These are phyloP conservation scores for Cucumis melo DNA, from an alignment of 306 rosid species.

Conservation along the genomic window DNA sequence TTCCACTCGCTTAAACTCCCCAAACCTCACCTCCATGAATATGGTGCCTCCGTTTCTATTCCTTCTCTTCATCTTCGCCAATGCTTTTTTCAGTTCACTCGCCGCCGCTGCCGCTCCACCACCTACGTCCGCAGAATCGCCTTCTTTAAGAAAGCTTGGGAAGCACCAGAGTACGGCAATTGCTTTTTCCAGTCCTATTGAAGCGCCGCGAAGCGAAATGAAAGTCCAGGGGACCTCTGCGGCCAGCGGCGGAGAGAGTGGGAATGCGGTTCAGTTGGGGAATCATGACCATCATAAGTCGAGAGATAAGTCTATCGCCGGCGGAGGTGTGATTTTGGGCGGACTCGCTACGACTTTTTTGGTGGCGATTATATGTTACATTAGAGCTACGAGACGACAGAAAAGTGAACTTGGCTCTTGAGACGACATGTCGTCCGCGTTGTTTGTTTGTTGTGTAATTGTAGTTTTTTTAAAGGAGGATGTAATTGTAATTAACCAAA, in stretches of 20 bases:
- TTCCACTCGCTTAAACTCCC: background rate
- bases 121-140: background rate
- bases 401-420: background rate
- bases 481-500: background rate
- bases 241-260: background rate
- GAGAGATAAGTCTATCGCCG: constrained; percentile 55
- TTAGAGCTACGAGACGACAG: constrained; percentile 48
- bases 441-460: background rate
- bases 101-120: constrained; percentile 6
- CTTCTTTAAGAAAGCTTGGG: constrained; percentile 42
- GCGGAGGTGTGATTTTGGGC: constrained; percentile 77
- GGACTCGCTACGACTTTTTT: constrained; percentile 70
- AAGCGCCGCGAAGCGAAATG: constrained; percentile 21
- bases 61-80: constrained; percentile 29
- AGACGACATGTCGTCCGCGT: constrained; percentile 3
- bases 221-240: constrained; percentile 13
- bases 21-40: constrained; percentile 8
- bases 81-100: constrained; percentile 16
- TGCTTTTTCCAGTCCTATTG: background rate
- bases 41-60: constrained; percentile 45
- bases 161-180: constrained; percentile 19
- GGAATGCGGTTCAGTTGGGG: constrained; percentile 3
- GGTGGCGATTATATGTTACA: constrained; percentile 60
- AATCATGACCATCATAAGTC: constrained; percentile 26
- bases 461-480: background rate